These are phyloP conservation scores for Aspergillus terreus DNA, from an alignment of 2,329 filamentous ascomycete species.

Conservation along the genomic window DNA sequence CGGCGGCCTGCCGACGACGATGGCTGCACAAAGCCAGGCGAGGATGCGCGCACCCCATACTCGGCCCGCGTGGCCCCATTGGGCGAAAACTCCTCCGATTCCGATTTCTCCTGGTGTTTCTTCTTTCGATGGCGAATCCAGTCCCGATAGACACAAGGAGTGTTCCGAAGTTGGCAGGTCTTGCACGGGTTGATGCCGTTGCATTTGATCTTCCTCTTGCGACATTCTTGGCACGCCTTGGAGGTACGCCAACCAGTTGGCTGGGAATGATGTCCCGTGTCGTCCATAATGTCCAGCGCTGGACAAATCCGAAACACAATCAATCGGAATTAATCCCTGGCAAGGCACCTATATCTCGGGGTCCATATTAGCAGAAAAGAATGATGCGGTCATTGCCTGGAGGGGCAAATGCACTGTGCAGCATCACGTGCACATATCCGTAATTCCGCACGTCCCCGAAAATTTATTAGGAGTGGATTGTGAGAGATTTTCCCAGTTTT, in stretches of 20 bases:
- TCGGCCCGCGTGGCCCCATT: constrained; percentile 12
- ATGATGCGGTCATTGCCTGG: not conserved
- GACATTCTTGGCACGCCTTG: constrained; percentile 41
- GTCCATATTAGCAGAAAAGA: not conserved
- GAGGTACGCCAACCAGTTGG: constrained; percentile 31
- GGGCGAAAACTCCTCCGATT: not conserved
- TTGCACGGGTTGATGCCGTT: constrained; percentile 39
- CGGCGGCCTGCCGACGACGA: constrained; percentile 9
- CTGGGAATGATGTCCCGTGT: constrained; percentile 15
- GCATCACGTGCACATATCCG: not conserved
- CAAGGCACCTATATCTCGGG: not conserved
- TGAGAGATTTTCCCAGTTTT: too few species aligned
- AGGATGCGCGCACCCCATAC: constrained; percentile 9
- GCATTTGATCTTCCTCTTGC: constrained; percentile 40
- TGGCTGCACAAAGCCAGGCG: constrained; percentile 14
- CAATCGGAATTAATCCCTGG: not conserved
- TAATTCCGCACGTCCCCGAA: not conserved
- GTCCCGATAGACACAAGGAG: constrained; percentile 35
- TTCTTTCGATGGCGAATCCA: constrained; percentile 34
- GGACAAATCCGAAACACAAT: not conserved
- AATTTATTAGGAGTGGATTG: too few species aligned
- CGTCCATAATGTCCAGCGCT: constrained; percentile 18
- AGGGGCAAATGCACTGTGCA: too few species aligned
- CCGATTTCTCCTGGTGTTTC: constrained; percentile 20
- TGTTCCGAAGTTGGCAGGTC: constrained; percentile 32